Conservation (phyloP, 768 basidiomycete species). For the Rhodotorula paludigena region DNA sequence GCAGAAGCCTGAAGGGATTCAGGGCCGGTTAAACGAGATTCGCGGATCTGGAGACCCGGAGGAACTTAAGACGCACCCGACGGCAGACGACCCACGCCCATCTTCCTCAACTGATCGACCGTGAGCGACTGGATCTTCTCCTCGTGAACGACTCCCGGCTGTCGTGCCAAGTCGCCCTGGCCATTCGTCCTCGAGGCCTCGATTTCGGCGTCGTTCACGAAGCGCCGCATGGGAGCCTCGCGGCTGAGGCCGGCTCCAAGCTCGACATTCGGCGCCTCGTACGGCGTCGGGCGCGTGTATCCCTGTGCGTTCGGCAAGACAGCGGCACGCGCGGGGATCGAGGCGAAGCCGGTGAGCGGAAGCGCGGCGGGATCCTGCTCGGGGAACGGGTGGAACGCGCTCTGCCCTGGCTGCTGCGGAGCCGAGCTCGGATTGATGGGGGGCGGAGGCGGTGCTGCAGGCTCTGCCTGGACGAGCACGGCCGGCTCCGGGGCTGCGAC, state of each 20-base stretch:
- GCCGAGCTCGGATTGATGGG: background rate
- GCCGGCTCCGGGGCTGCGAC: background rate
- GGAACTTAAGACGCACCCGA: slow-evolving; percentile 26
- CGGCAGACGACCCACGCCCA: slow-evolving; percentile 16
- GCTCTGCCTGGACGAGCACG: no score
- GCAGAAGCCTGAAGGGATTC: slow-evolving; percentile 39
- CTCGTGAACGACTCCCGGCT: slow-evolving; percentile 16
- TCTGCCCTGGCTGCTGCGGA: background rate
- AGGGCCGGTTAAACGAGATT: background rate
- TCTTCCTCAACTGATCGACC: slow-evolving; percentile 21
- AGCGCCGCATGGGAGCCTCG: slow-evolving; percentile 12
- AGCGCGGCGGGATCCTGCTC: slow-evolving; percentile 16
- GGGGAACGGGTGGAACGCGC: slow-evolving; percentile 20
- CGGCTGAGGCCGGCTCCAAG: slow-evolving; percentile 21
- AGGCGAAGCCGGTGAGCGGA: slow-evolving; percentile 26
- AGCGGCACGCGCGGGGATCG: slow-evolving; percentile 20
- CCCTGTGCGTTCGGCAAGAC: slow-evolving; percentile 20
- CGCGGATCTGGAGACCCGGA: no score
- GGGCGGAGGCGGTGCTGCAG: background rate
- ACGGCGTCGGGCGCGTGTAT: slow-evolving; percentile 16
- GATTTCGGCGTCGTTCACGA: slow-evolving; percentile 13
- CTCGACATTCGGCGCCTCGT: background rate
- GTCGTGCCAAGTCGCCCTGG: background rate
- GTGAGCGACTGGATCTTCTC: slow-evolving; percentile 19
- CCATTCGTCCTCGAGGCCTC: slow-evolving; percentile 1